These are phyloP conservation scores for Cryptosporidium xiaoi DNA, from an alignment of 169 alveolate species.

Conservation along the genomic window DNA sequence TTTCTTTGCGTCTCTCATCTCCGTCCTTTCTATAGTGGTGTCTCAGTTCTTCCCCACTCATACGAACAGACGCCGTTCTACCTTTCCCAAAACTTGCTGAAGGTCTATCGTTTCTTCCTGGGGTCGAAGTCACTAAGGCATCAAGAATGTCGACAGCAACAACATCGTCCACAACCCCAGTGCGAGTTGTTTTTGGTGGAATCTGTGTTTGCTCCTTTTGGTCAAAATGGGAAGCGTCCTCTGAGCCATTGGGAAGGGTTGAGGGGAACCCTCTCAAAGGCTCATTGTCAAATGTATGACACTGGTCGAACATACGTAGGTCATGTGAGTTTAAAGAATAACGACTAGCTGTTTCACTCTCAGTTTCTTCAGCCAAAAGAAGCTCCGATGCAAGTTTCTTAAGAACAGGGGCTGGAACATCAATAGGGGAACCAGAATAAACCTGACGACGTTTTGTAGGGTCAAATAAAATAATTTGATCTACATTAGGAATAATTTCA, in stretches of 20 bases:
- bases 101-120: background rate
- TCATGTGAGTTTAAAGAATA: no score
- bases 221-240: constrained; percentile 29
- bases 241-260: constrained; percentile 21
- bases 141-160: constrained; percentile 60
- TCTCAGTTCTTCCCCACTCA: constrained; percentile 64
- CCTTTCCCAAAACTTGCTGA: constrained; percentile 24
- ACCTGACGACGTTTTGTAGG: constrained; percentile 34
- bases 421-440: constrained; percentile 36
- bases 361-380: constrained; percentile 25
- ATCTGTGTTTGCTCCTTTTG: background rate
- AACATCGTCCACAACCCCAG: constrained; percentile 56
- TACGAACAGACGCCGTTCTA: constrained; percentile 56
- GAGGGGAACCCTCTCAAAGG: constrained; percentile 63
- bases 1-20: constrained; percentile 9
- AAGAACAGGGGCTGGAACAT: constrained; percentile 30
- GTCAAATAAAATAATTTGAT: constrained; percentile 50
- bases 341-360: background rate
- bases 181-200: background rate
- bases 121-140: constrained; percentile 52
- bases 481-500: constrained; percentile 66
- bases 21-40: constrained; percentile 24
- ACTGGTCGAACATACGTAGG: no score
- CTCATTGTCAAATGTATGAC: background rate
- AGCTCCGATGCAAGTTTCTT: constrained; percentile 51